These are phyloP conservation scores for Glonium stellatum DNA, from an alignment of 495 filamentous ascomycete genomes.

Conservation along the genomic window DNA sequence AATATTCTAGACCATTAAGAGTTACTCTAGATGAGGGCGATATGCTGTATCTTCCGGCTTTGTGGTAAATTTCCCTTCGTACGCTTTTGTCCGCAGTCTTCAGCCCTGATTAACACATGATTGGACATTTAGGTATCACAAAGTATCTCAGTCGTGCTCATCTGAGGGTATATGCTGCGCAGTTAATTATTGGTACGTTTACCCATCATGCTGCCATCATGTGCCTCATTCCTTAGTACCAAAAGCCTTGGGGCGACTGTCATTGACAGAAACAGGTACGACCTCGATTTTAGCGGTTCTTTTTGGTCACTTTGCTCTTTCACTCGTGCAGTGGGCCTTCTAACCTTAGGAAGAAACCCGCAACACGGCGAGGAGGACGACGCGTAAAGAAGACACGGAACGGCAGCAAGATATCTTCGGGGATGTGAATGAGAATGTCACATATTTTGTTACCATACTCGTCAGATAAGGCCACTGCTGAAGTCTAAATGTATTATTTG, in stretches of 20 bases:
- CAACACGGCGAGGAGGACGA: constrained; percentile 3
- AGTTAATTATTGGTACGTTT: constrained; percentile 67
- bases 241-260: not conserved
- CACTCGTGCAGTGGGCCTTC: constrained; percentile 13
- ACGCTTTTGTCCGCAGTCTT: not conserved
- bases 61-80: constrained; percentile 47
- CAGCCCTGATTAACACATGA: not conserved
- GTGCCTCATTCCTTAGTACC: too few relatives aligned
- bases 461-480: too few relatives aligned
- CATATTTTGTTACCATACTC: too few relatives aligned
- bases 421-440: too few relatives aligned
- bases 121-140: constrained; percentile 47
- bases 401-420: too few relatives aligned
- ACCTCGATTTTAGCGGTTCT: constrained; percentile 32
- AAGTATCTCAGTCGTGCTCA: constrained; percentile 59
- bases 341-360: constrained; percentile 3
- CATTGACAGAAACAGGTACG: constrained; percentile 4
- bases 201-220: not conserved
- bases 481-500: too few relatives aligned
- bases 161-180: constrained; percentile 62
- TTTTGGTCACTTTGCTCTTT: constrained; percentile 28
- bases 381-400: not conserved
- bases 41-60: constrained; percentile 70
- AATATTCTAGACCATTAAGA: constrained; percentile 47
- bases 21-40: constrained; percentile 63